A percentile compares a stretch with the other conserved stretches of the same genome.
Conservation (phyloP, 2,329 filamentous ascomycete genomes). For the Xylaria sp. region DNA sequence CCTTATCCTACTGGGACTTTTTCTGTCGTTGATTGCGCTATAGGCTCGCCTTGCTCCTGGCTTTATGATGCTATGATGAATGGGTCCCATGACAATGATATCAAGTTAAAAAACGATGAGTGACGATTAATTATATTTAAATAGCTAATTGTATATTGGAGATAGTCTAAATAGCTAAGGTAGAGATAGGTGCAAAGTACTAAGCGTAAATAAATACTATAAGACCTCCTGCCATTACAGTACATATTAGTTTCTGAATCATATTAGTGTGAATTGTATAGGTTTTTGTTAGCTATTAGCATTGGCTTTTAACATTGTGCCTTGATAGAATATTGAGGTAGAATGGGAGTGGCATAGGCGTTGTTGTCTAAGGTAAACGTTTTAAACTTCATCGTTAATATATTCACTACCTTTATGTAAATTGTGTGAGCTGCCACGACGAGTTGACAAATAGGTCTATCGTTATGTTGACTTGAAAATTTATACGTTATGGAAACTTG, state of each 20-base stretch:
- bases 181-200: neutral
- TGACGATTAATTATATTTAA: neutral
- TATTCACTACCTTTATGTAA: too few species aligned
- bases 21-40: conserved; percentile 8
- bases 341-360: too few species aligned
- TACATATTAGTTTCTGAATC: neutral
- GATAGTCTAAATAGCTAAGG: neutral
- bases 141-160: neutral
- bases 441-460: too few species aligned
- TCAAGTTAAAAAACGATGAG: neutral
- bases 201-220: neutral
- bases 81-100: neutral
- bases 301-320: too few species aligned
- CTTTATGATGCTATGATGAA: neutral
- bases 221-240: too few species aligned
- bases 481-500: too few species aligned
- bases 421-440: too few species aligned
- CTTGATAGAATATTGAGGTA: too few species aligned
- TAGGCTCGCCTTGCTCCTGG: neutral
- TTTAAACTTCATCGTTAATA: too few species aligned
- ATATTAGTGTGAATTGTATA: neutral
- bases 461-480: too few species aligned
- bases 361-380: too few species aligned
- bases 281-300: too few species aligned
- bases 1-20: conserved; percentile 6